A percentile compares a stretch with the other conserved stretches of the same genome.
These are phyloP conservation scores for Tetracentron sinense DNA, from an alignment of 164 flowering plant genomes.

Conservation along the genomic window DNA sequence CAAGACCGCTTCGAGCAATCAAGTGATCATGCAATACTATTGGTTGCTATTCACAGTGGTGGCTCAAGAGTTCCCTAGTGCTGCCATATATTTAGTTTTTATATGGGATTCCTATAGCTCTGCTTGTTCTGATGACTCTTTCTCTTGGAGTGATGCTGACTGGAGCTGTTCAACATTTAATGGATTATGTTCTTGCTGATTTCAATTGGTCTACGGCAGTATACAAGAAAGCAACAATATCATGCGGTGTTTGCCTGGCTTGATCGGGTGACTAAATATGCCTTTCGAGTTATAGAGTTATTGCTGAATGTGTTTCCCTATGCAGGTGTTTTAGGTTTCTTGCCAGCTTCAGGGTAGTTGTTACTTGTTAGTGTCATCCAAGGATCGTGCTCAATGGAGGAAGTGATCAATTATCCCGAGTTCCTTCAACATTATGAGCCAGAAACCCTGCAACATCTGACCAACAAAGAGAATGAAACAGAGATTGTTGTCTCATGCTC, in stretches of 20 bases:
- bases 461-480: constrained; percentile 9
- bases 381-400: constrained; percentile 23
- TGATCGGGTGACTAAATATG: constrained; percentile 36
- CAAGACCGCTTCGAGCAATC: constrained; percentile 33
- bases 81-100: constrained; percentile 37
- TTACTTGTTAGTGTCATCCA: constrained; percentile 1
- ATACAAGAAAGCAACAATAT: constrained; percentile 49
- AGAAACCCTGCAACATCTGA: constrained; percentile 9
- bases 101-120: constrained; percentile 34
- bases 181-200: constrained; percentile 64
- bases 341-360: constrained; percentile 20
- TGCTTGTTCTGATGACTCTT: constrained; percentile 43
- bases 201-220: constrained; percentile 48
- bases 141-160: constrained; percentile 44
- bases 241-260: constrained; percentile 53
- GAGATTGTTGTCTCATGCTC: constrained; percentile 4
- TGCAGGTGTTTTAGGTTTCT: constrained; percentile 49
- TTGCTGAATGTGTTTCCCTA: constrained; percentile 30
- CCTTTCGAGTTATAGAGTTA: constrained; percentile 21
- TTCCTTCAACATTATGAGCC: constrained; percentile 20
- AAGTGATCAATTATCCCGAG: constrained; percentile 13
- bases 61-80: constrained; percentile 35
- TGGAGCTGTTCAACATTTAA: constrained; percentile 57
- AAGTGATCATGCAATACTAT: constrained; percentile 36
- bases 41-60: constrained; percentile 37